phyloP scores from a whole-genome alignment of 1,139 yeast genomes.

The Protomyces gravidus region DNA sequence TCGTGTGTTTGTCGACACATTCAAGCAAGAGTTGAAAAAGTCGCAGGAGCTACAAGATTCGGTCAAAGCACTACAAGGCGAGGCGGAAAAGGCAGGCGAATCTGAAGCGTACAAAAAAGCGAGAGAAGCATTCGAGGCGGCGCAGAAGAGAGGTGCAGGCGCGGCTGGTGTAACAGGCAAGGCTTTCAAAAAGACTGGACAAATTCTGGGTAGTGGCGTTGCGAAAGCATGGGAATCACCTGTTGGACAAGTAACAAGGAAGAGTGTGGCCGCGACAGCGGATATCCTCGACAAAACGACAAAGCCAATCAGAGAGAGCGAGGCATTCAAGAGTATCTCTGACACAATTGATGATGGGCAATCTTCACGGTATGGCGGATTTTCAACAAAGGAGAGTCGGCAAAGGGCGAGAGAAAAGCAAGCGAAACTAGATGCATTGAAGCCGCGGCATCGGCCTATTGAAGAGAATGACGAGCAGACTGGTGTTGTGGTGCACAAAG shows the following conservation, averaged over 20 bases:
- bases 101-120: slow-evolving; percentile 91
- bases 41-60: slow-evolving; percentile 84
- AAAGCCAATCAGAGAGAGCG: slow-evolving; percentile 90
- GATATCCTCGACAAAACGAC: slow-evolving; percentile 61
- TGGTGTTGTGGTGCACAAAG: slow-evolving; percentile 75
- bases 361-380: slow-evolving; percentile 86
- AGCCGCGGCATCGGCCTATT: slow-evolving; percentile 56
- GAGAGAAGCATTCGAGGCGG: slow-evolving; percentile 83
- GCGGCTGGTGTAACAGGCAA: slow-evolving; percentile 46
- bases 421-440: slow-evolving; percentile 55
- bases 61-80: slow-evolving; percentile 92
- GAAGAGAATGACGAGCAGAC: slow-evolving; percentile 78
- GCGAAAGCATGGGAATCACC: slow-evolving; percentile 95
- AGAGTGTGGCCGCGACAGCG: slow-evolving; percentile 71
- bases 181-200: slow-evolving; percentile 74
- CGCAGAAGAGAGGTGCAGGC: slow-evolving; percentile 56
- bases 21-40: slow-evolving; percentile 84
- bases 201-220: slow-evolving; percentile 85
- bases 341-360: slow-evolving; percentile 83
- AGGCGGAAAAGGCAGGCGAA: slow-evolving; percentile 91
- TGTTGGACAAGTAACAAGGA: slow-evolving; percentile 80
- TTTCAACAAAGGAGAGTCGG: slow-evolving; percentile 80
- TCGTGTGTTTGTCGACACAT: slow-evolving; percentile 89
- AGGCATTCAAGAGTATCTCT: slow-evolving; percentile 57
- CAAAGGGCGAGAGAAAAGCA: slow-evolving; percentile 55